Evolutionary conservation across 1,284 basidiomycete genomes (phyloP).

Genomic region (Fistulina hepatica): DNA sequence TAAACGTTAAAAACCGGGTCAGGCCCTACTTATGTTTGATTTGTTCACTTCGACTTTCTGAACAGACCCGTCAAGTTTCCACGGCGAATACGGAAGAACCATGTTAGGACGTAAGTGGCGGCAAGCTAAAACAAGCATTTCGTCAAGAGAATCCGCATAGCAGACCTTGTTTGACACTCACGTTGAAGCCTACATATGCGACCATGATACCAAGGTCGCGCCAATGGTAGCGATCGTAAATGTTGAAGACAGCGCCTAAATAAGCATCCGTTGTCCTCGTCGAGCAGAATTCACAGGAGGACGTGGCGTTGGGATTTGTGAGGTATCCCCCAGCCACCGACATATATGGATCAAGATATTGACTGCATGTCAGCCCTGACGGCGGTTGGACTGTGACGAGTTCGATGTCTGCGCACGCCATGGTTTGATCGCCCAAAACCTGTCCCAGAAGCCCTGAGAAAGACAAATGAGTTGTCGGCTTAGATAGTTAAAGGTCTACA

Average conservation of each 20-base stretch:
- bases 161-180: constrained; percentile 27
- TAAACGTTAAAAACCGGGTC: too few relatives aligned
- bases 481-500: too few relatives aligned
- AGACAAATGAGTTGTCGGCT: too few relatives aligned
- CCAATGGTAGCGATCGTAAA: constrained; percentile 39
- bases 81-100: background rate
- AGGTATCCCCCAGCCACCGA: constrained; percentile 52
- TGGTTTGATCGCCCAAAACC: constrained; percentile 34
- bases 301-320: constrained; percentile 42
- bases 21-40: too few relatives aligned
- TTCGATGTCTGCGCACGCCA: constrained; percentile 47
- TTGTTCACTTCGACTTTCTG: too few relatives aligned
- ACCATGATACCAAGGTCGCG: constrained; percentile 37
- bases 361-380: constrained; percentile 43
- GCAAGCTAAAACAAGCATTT: background rate
- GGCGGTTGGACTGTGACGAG: constrained; percentile 45
- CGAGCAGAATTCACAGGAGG: constrained; percentile 45
- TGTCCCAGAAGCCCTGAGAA: too few relatives aligned
- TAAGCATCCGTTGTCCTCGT: constrained; percentile 32
- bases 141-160: too few relatives aligned
- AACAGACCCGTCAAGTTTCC: background rate
- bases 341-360: constrained; percentile 47
- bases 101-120: background rate
- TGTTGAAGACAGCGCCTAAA: constrained; percentile 33
- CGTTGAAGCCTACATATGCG: constrained; percentile 37